Base-by-base conservation (phyloP, 1,284 basidiomycete species). In the Phellopilus nigrolimitatus region DNA sequence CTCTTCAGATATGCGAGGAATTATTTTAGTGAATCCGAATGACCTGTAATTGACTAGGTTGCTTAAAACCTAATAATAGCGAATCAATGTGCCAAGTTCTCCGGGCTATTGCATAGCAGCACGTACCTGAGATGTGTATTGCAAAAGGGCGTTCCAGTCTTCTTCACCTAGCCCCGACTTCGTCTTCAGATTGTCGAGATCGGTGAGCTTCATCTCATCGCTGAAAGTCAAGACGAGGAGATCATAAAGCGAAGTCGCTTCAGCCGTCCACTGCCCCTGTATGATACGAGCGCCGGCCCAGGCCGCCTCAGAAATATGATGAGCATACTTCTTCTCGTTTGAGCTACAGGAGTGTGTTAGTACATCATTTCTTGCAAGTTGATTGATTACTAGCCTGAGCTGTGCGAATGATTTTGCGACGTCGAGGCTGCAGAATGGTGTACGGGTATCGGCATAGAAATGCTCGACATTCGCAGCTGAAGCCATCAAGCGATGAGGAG, bases 241-340 rank as follows among this genome's bases (percentile, higher is more conserved):
- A 67, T 88, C 79, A 63, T 84, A 83, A 46, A 90, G 74, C 61
- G 73, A 72, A 59, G 72, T 64, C 7, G 70, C 79, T 54, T 84
- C 73, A 0, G 79, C 71, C 0, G 87, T 86, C 81, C 84, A 89
- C 69, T 91, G 88, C 61, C 75, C 83, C 69, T 90, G 85, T 54
- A 91, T 86, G 65, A 92, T 84, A 40, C 85, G 75, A 42, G 79
- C 86, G 30, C 90, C 89, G 0, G 85, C 84, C 89, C 90, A 92
- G 0, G 81, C 79, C 6, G 87, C 88, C 58, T 79, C 59, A 8
- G 74, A 75, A 13, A 89, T 44, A 60, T 76, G 81, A 64, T 91
- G 86, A 1, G 84, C 78, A 60, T 91, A 91, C 56, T 82, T 75
- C 67, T 86, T 87, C 63, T 91, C 88, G 59, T 75, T 78, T 4